A percentile compares a stretch with the other conserved stretches of the same genome.
phyloP scores from a whole-genome alignment of 805 yeast species.

The Yarrowia hollandica region DNA sequence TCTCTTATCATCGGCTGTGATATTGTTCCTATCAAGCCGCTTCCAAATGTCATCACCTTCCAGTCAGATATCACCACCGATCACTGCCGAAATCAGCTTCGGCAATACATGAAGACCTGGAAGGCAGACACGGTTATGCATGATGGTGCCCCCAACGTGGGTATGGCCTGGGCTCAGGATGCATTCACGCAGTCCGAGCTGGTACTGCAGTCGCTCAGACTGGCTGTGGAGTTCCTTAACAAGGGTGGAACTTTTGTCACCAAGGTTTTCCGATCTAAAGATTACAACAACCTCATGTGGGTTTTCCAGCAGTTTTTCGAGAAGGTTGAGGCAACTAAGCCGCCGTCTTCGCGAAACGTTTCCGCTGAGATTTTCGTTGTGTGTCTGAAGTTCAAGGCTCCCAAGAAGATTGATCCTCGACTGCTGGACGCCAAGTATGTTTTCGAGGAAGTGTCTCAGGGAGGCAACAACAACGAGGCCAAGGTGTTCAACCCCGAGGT shows the following conservation, averaged over 20 bases:
- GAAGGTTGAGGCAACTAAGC: constrained; percentile 97
- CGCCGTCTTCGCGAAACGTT: constrained; percentile 98
- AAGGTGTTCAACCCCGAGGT: constrained; percentile 93
- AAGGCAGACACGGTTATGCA: constrained; percentile 97
- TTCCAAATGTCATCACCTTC: constrained; percentile 91
- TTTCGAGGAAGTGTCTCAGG: constrained; percentile 80
- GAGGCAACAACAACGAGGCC: constrained; percentile 68
- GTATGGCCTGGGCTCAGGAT: constrained; percentile 99
- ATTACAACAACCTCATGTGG: constrained; percentile 96
- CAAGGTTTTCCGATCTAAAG: constrained; percentile 97
- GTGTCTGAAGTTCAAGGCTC: constrained; percentile 94
- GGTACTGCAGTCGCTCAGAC: constrained; percentile 86
- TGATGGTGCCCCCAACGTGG: constrained; percentile 99
- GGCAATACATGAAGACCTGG: constrained; percentile 98
- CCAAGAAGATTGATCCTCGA: constrained; percentile 90
- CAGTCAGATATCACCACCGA: constrained; percentile 98
- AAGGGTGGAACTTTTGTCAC: constrained; percentile 96
- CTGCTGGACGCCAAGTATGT: constrained; percentile 89
- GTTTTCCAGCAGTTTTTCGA: constrained; percentile 94
- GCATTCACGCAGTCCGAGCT: constrained; percentile 97
- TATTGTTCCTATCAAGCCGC: constrained; percentile 94
- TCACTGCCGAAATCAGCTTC: constrained; percentile 89
- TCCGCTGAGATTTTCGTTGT: constrained; percentile 99
- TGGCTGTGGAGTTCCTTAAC: constrained; percentile 88
- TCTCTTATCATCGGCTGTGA: constrained; percentile 98